phyloP scores from a whole-genome alignment of 2,329 filamentous ascomycete genomes.

The Aphanocladium album region DNA sequence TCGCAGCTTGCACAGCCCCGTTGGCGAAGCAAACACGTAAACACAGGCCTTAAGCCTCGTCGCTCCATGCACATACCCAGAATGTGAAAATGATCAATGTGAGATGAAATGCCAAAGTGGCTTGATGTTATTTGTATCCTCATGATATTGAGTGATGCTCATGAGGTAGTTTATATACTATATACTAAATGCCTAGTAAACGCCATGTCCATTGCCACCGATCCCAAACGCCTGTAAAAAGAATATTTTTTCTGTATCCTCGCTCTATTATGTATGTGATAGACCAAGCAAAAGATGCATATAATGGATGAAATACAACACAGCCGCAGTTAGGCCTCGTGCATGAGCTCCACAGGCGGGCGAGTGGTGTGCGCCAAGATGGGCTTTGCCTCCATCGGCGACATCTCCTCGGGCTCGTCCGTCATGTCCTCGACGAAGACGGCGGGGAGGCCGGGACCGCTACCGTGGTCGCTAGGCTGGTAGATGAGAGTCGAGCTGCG shows the following conservation, averaged over 20 bases:
- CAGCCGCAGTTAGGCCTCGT: constrained; percentile 26
- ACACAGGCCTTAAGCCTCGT: not conserved
- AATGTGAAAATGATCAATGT: not conserved
- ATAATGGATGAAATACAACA: constrained; percentile 2
- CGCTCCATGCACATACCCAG: not conserved
- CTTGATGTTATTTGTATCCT: not conserved
- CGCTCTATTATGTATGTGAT: not conserved
- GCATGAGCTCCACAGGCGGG: constrained; percentile 63
- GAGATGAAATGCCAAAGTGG: not conserved
- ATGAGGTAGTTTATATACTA: not conserved
- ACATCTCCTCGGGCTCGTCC: constrained; percentile 44
- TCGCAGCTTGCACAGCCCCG: not conserved
- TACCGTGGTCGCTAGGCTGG: constrained; percentile 52
- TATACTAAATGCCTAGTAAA: not conserved
- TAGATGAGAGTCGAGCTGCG: constrained; percentile 63
- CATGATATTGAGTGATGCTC: not conserved
- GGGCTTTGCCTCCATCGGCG: constrained; percentile 40
- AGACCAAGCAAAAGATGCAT: not conserved
- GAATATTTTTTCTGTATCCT: not conserved
- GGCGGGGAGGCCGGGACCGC: constrained; percentile 53
- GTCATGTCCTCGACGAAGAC: constrained; percentile 66
- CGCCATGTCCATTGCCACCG: constrained; percentile 1
- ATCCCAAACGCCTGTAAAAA: constrained; percentile 2
- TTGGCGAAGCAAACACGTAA: not conserved
- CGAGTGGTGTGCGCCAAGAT: constrained; percentile 56